These are phyloP conservation scores for Misopates orontium DNA, from an alignment of 257 asterid genomes.

Conservation along the genomic window DNA sequence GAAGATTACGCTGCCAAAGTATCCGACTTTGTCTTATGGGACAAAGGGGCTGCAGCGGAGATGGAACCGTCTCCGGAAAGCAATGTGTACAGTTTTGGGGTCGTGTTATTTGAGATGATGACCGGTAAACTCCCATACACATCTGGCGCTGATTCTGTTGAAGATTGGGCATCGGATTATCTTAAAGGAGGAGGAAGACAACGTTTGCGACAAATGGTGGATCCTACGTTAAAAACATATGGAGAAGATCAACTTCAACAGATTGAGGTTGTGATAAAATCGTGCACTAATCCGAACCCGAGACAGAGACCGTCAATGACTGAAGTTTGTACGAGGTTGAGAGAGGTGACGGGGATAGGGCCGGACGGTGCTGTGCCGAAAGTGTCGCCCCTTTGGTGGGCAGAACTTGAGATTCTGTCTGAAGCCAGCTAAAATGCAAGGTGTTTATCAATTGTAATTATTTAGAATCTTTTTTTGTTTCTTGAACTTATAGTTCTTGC, in stretches of 20 bases:
- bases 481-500: conserved; percentile 19
- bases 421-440: conserved; percentile 46
- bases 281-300: conserved; percentile 53
- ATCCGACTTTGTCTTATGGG: conserved; percentile 62
- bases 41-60: conserved; percentile 41
- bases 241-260: conserved; percentile 56
- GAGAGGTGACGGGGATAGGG: conserved; percentile 68
- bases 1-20: conserved; percentile 89
- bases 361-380: conserved; percentile 88
- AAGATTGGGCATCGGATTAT: conserved; percentile 85
- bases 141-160: conserved; percentile 47
- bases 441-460: conserved; percentile 27
- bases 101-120: conserved; percentile 65
- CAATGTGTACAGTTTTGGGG: conserved; percentile 83
- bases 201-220: conserved; percentile 53
- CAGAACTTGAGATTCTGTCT: conserved; percentile 85
- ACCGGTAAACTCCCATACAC: conserved; percentile 82
- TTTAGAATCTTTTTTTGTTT: conserved; percentile 14
- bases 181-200: conserved; percentile 47
- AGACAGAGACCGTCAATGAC: conserved; percentile 52
- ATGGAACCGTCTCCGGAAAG: conserved; percentile 38
- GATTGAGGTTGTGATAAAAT: conserved; percentile 56
- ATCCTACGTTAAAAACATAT: conserved; percentile 61
- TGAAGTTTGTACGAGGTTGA: conserved; percentile 55
- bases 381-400: conserved; percentile 96